Base-by-base conservation (phyloP, 2,329 filamentous ascomycete species). In the Myriosclerotinia scirpicola region DNA sequence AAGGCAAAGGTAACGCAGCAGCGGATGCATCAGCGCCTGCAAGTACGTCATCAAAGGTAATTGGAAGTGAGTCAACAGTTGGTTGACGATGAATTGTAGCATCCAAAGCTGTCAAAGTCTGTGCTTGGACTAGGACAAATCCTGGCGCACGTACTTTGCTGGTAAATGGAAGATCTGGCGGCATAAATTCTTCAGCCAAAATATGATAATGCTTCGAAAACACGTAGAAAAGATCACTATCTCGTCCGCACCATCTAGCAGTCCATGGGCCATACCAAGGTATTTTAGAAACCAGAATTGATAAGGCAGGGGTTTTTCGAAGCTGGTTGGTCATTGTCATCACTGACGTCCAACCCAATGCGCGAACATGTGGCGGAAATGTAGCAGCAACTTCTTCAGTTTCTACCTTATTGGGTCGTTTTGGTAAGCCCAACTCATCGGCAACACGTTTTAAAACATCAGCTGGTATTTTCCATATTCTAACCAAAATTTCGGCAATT, bases 141-240 rank as follows among this genome's bases (percentile, higher is more conserved):
- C 75, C 67, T 68, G 89, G 89, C 14, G 86, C 84, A 68, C 86
- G 84, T 66, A 88, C 79, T 67, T 84, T 83, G 69, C 87, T 84
- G n/a, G 78, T 77, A 65, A 82, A 80, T 58, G 83, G 81, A 9
- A 83, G 79, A 42, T 82, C 81, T 76, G 80, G 11, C 12, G 82
- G 80, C 55, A 86, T 71, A 68, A 84, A 83, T 60, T 90, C 88
- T 30, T 85, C 83, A 34, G 86, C 81, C 14, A 92, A 78, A 26
- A 90, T 84, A 73, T 90, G 87, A 73, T 87, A 90, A 74, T 90
- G 84, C 75, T 91, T 91, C 67, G 85, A 81, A 74, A 92, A 92
- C 36, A 90, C 86, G 75, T 89, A 91, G 73, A 92, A 90, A 54
- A 92, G 79, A 76, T 91, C 89, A 60, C 87, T 90, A 72, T 91